phyloP scores from a whole-genome alignment of 805 yeast genomes.

The Nakazawaea wyomingensis region DNA sequence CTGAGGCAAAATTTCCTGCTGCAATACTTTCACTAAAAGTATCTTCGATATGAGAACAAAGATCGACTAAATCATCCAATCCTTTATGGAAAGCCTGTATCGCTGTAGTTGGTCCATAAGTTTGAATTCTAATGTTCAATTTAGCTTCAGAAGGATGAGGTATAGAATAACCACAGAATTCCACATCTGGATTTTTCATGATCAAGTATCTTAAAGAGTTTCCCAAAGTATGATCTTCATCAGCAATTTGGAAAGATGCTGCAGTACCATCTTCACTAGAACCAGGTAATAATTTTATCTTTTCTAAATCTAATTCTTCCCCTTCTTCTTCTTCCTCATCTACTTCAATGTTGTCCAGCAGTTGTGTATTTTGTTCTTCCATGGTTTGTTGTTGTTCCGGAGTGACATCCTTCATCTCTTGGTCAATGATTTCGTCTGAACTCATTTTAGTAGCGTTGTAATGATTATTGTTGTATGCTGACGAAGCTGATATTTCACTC shows the following conservation, averaged over 20 bases:
- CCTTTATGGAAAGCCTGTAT: constrained; percentile 92
- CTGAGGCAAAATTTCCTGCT: constrained; percentile 45
- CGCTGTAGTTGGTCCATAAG: constrained; percentile 82
- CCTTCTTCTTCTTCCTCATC: constrained; percentile 28
- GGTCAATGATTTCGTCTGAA: constrained; percentile 9
- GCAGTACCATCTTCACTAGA: constrained; percentile 90
- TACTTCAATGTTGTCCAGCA: no score
- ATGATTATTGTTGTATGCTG: no score
- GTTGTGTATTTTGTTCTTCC: no score
- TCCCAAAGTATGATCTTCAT: constrained; percentile 96
- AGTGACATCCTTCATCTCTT: constrained; percentile 8
- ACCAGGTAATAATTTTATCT: constrained; percentile 73
- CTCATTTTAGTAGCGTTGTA: background rate
- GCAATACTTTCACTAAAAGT: constrained; percentile 66
- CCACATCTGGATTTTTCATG: constrained; percentile 97
- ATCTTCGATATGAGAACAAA: constrained; percentile 81
- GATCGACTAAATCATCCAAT: constrained; percentile 71
- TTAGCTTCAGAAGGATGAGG: constrained; percentile 96
- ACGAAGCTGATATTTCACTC: no score
- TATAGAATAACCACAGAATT: constrained; percentile 96
- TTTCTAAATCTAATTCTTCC: constrained; percentile 48
- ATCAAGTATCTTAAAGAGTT: constrained; percentile 90
- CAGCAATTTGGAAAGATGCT: constrained; percentile 87
- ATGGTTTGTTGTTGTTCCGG: constrained; percentile 4
- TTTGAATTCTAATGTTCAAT: constrained; percentile 87